Evolutionary conservation across 2,329 filamentous ascomycete species (phyloP), one percentile per base, ranked within the genome.

Genomic region (Rosellinia necatrix): DNA sequence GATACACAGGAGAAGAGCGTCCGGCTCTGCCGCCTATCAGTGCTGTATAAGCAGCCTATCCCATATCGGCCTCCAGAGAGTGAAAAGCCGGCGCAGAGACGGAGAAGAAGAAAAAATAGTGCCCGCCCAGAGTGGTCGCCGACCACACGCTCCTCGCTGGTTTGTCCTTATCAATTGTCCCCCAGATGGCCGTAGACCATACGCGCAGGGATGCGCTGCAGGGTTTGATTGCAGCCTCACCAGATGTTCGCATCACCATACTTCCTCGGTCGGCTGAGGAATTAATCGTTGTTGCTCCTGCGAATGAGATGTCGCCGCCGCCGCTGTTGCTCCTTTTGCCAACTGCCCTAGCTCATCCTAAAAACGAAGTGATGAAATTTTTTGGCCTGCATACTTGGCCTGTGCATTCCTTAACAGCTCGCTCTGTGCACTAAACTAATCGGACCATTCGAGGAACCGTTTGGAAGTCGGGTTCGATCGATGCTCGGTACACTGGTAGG

Each of bases 201-300:
- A 52, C 51, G 46, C 57, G 35, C 60, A 60, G 56, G 58, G 60
- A 60, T 60, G 37, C 34, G 43, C 54, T 62, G 58, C 60, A 62
- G 21, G 49, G 51, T 60, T 61, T 61, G 49, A 61, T 61, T 61
- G 32, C 54, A 61, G 57, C 58, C 59, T 61, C 56, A 51, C 43
- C 49, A 49, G 37, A 49, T 38, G 13, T 35, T 47, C 32, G 21
- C 47, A 49, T n/a, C 41, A 34, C 43, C 27, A 46, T 24, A 24
- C 40, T 44, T 38, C 30, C 42, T 41, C 55, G 25, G 15, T n/a
- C 50, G 34, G 51, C 32, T 43, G n/a, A 38, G 19, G 30, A 50
- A 34, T 37, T 51, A 15, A 37, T 53, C 34, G 29, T 17, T 48
- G 24, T 42, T 47, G 19, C 29, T 21, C 30, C 19, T 46, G 27